phyloP scores from a whole-genome alignment of 2,329 filamentous ascomycete genomes.

The Bipolaris gigantea region DNA sequence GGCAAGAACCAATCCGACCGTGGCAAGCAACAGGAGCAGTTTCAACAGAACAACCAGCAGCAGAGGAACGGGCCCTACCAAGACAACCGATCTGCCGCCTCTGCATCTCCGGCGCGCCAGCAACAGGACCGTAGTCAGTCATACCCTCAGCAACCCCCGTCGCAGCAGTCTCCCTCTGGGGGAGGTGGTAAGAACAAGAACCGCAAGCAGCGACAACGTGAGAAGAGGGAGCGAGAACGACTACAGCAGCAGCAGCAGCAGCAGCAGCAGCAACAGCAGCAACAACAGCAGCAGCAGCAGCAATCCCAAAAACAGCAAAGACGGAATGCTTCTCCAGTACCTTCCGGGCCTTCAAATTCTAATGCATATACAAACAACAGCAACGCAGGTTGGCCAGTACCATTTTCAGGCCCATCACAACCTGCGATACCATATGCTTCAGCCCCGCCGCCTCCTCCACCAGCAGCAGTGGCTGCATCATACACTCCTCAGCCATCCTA shows the following conservation, averaged over 20 bases:
- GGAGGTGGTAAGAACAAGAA: slow-evolving; percentile 36
- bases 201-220: slow-evolving; percentile 33
- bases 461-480: slow-evolving; percentile 17
- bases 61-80: slow-evolving; percentile 25
- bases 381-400: slow-evolving; percentile 24
- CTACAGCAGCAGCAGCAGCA: too few species aligned
- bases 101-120: slow-evolving; percentile 22
- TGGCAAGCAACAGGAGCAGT: slow-evolving; percentile 26
- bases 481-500: slow-evolving; percentile 21
- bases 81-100: slow-evolving; percentile 27
- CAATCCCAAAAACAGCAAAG: slow-evolving; percentile 16
- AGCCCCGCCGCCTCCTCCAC: slow-evolving; percentile 21
- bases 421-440: slow-evolving; percentile 20
- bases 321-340: slow-evolving; percentile 25
- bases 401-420: slow-evolving; percentile 21
- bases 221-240: slow-evolving; percentile 32
- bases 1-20: slow-evolving; percentile 31
- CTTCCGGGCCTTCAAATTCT: slow-evolving; percentile 22
- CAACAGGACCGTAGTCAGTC: slow-evolving; percentile 33
- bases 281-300: slow-evolving; percentile 14
- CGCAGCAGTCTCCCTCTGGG: slow-evolving; percentile 28
- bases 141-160: slow-evolving; percentile 12
- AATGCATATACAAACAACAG: slow-evolving; percentile 28
- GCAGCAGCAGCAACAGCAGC: slow-evolving; percentile 17
- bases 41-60: slow-evolving; percentile 20